These are phyloP conservation scores for Starmerella vaccinii DNA, from an alignment of 805 yeast genomes.

Conservation along the genomic window DNA sequence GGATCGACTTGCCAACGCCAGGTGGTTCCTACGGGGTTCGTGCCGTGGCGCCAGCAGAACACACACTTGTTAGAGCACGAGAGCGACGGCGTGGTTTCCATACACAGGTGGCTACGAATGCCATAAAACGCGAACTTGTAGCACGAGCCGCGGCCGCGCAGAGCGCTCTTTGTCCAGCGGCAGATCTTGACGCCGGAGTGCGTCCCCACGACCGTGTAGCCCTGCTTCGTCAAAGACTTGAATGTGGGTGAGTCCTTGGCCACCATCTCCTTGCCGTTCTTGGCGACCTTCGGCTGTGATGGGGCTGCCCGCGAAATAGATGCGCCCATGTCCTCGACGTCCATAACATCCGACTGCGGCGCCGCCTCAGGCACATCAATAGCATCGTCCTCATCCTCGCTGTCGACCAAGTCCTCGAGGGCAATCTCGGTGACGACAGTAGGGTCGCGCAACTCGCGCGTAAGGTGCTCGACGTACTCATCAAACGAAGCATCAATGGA, in stretches of 20 bases:
- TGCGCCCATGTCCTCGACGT: conserved; percentile 81
- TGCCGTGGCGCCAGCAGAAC: conserved; percentile 96
- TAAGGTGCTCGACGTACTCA: conserved; percentile 58
- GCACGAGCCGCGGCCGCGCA: conserved; percentile 89
- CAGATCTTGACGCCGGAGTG: conserved; percentile 94
- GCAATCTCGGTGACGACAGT: conserved; percentile 44
- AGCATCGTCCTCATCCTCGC: conserved; percentile 41
- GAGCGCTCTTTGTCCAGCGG: conserved; percentile 91
- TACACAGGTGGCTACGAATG: conserved; percentile 78
- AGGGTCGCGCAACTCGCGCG: conserved; percentile 51
- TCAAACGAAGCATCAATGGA: conserved; percentile 44
- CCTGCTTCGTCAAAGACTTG: conserved; percentile 82
- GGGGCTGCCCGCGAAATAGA: conserved; percentile 31
- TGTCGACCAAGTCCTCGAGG: conserved; percentile 45
- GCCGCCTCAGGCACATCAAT: conserved; percentile 24
- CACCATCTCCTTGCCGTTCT: conserved; percentile 62
- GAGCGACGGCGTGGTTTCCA: conserved; percentile 90
- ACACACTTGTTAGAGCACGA: conserved; percentile 94
- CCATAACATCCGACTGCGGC: conserved; percentile 41
- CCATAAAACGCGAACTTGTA: conserved; percentile 90
- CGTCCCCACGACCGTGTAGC: conserved; percentile 84
- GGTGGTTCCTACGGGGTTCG: conserved; percentile 89
- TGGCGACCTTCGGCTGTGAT: conserved; percentile 6
- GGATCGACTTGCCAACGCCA: conserved; percentile 96
- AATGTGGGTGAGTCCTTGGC: conserved; percentile 81